Percentiles rank a stretch among this genome's conserved stretches.
These are phyloP conservation scores for Diplodia intermedia DNA, from an alignment of 2,329 filamentous ascomycete species.

Conservation along the genomic window DNA sequence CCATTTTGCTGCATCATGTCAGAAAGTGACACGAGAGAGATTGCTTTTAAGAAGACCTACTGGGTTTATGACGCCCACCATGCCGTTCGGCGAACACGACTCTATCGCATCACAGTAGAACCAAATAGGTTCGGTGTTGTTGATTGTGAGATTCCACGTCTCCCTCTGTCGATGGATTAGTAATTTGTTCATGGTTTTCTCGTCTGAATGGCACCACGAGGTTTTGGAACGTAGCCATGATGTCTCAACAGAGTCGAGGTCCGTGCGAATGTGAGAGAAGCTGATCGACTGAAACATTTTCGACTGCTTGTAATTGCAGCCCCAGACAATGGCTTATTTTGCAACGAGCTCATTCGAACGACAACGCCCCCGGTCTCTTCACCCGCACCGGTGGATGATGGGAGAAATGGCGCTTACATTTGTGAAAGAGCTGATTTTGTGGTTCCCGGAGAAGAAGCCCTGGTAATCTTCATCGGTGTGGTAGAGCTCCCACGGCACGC, in stretches of 20 bases:
- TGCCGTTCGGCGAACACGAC: constrained; percentile 69
- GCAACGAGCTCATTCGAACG: background rate
- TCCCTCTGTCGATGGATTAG: background rate
- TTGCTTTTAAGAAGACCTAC: constrained; percentile 34
- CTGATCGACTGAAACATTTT: background rate
- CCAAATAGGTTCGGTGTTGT: constrained; percentile 47
- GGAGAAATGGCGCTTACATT: constrained; percentile 37
- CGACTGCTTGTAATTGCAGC: background rate
- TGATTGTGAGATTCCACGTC: constrained; percentile 45
- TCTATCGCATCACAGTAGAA: constrained; percentile 61
- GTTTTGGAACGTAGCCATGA: background rate
- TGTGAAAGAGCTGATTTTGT: constrained; percentile 39
- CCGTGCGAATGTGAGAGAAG: background rate
- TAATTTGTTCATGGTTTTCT: background rate
- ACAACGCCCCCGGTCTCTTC: background rate
- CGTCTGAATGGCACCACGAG: background rate
- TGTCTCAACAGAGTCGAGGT: background rate
- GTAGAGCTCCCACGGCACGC: constrained; percentile 47
- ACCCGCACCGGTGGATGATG: background rate
- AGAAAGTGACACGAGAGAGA: background rate
- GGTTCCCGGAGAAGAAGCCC: constrained; percentile 45
- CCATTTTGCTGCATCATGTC: constrained; percentile 9
- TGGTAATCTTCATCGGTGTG: constrained; percentile 40
- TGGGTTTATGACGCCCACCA: constrained; percentile 80
- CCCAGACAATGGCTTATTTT: background rate